Base-by-base conservation (phyloP, 371 early-diverging fungal genomes). In the Smittium culicis region DNA sequence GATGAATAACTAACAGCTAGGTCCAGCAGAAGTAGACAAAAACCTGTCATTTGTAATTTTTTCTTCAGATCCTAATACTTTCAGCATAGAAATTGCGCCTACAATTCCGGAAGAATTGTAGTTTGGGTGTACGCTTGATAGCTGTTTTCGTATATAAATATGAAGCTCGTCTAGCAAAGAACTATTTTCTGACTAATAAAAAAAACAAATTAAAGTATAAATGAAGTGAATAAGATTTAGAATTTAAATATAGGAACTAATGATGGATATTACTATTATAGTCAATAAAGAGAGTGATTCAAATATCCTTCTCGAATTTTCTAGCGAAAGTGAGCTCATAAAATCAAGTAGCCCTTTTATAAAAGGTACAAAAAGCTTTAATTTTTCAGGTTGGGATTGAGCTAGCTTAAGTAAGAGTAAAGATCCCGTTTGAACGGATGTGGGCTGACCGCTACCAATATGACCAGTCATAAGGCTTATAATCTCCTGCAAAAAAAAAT, bases 91-190 rank as follows among this genome's bases (percentile, higher is more conserved):
- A 5, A 92, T 74, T 14, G 85, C 82, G 17, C 87, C 89, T 64
- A 89, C 80, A 14, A 92, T 81, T 16, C 92, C 92, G 31, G 89
- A 80, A 68, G 83, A 79, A 68, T 88, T 89, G 72, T 87, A 87
- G 55, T 77, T 81, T 35, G 85, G 82, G n/a, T 78, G 66, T 25
- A 83, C 83, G 65, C 84, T 88, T 0, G 89, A 81, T n/a, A 92
- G 79, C 67, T 90, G 91, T 66, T 92, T 92, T 66, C 90, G 73
- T 64, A 91, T 83, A 34, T 86, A 77, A 56, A 89, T 90, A 54
- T 86, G 80, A 27, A 92, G 77, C 29, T 92, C 92, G 2, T 68
- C 69, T 34, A 54, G 71, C 56, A 77, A 72, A 65, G 74, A 63
- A 28, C 68, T 70, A 58, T 66, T 66, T 0, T 30, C 25, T 29